phyloP scores from a whole-genome alignment of 2,329 filamentous ascomycete genomes.

The Phaeoacremonium minimum region DNA sequence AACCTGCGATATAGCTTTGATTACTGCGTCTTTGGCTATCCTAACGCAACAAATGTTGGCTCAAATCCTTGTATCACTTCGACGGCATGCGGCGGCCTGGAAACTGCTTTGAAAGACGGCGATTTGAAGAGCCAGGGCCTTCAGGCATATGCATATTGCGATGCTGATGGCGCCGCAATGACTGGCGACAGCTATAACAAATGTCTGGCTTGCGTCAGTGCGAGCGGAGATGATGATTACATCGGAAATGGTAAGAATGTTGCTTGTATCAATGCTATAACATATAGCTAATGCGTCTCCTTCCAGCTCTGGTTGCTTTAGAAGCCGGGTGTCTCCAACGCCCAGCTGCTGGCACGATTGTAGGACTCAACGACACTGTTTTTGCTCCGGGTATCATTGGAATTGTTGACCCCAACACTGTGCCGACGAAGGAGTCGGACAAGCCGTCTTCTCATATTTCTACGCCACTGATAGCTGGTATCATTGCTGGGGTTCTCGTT shows the following conservation, averaged over 20 bases:
- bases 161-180: slow-evolving; percentile 30
- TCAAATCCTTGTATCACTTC: slow-evolving; percentile 46
- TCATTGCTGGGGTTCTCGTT: slow-evolving; percentile 32
- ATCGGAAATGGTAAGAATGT: slow-evolving; percentile 50
- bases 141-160: slow-evolving; percentile 8
- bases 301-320: slow-evolving; percentile 44
- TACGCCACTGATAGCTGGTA: slow-evolving; percentile 31
- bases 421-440: neutral
- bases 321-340: slow-evolving; percentile 46
- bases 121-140: slow-evolving; percentile 13
- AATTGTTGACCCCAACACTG: slow-evolving; percentile 2
- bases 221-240: slow-evolving; percentile 33
- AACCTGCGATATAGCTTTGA: slow-evolving; percentile 49
- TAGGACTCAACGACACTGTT: slow-evolving; percentile 40
- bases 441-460: neutral
- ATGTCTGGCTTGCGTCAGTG: slow-evolving; percentile 42
- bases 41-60: slow-evolving; percentile 37
- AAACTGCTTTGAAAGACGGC: slow-evolving; percentile 32
- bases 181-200: slow-evolving; percentile 24
- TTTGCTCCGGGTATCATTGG: slow-evolving; percentile 29
- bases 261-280: too few species aligned
- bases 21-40: slow-evolving; percentile 48
- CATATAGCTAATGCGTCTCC: neutral
- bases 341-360: slow-evolving; percentile 26
- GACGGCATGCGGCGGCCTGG: slow-evolving; percentile 43